These are phyloP conservation scores for Phytopythium kandeliae DNA, from an alignment of 352 stramenopile species.

Conservation along the genomic window DNA sequence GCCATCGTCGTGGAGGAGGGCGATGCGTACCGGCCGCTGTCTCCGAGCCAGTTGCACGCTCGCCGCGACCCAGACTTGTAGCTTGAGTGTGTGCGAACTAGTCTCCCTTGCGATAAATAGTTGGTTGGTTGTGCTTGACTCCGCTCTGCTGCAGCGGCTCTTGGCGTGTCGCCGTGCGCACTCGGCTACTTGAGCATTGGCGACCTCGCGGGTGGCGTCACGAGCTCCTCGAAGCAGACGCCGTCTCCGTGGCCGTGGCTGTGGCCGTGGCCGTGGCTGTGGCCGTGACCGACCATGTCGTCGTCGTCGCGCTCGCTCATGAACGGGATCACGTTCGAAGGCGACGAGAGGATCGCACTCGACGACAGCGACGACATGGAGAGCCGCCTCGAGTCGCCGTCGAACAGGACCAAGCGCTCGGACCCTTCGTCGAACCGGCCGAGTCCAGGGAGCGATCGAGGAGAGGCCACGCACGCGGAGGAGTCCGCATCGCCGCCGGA, in stretches of 20 bases:
- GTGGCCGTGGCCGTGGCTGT: not conserved
- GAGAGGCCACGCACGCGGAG: not conserved
- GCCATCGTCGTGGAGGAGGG: conserved; percentile 21
- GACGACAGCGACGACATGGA: conserved; percentile 2
- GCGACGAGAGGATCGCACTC: not conserved
- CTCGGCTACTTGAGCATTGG: not conserved
- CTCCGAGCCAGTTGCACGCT: conserved; percentile 15
- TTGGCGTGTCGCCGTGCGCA: too few relatives aligned
- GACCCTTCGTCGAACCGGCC: not conserved
- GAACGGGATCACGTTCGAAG: conserved; percentile 6
- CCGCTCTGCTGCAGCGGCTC: too few relatives aligned
- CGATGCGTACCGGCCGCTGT: conserved; percentile 34
- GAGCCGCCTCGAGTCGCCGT: not conserved
- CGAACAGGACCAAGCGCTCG: not conserved
- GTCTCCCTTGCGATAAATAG: not conserved
- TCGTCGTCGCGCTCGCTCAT: not conserved
- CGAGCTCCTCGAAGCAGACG: conserved; percentile 6
- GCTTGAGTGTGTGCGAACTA: conserved; percentile 7
- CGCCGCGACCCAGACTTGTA: conserved; percentile 12
- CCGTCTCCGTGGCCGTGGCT: not conserved
- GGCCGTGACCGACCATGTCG: too few relatives aligned
- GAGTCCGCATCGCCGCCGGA: not conserved
- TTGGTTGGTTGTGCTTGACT: not conserved
- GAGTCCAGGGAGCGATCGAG: not conserved
- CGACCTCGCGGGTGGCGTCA: conserved; percentile 1